Evolutionary conservation across 2,329 filamentous ascomycete genomes (phyloP).

Genomic region (Nigrospora osmanthi): DNA sequence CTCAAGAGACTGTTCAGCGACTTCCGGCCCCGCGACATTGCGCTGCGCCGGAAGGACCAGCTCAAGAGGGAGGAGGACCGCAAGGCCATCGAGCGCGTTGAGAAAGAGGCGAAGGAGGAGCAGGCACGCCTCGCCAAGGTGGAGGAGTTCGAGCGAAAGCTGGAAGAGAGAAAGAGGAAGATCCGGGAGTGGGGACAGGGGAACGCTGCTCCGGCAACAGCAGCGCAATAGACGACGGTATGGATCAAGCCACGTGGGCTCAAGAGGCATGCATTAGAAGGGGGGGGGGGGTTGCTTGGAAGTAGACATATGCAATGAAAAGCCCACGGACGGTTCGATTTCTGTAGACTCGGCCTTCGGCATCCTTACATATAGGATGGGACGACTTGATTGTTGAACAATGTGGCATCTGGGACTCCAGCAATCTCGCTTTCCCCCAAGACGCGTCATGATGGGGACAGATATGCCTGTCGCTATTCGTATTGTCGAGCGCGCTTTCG

Average conservation of each 20-base stretch:
- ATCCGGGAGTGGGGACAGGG: constrained; percentile 38
- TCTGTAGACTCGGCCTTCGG: no score
- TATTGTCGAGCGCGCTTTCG: no score
- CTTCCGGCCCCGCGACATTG: constrained; percentile 89
- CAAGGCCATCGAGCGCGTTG: constrained; percentile 48
- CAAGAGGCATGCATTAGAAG: no score
- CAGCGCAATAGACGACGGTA: not conserved
- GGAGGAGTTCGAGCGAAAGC: constrained; percentile 50
- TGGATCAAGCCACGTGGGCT: not conserved
- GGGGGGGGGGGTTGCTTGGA: no score
- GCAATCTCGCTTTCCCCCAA: no score
- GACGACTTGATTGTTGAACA: no score
- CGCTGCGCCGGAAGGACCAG: constrained; percentile 78
- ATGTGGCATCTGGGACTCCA: no score
- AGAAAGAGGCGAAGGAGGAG: constrained; percentile 44
- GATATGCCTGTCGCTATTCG: no score
- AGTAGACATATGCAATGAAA: no score
- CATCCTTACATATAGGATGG: no score
- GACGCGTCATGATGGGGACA: no score
- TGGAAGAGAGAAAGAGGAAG: constrained; percentile 41
- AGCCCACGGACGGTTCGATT: no score
- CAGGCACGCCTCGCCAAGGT: constrained; percentile 45
- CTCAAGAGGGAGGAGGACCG: constrained; percentile 65
- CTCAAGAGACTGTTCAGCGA: constrained; percentile 86
- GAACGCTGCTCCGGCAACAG: constrained; percentile 1